phyloP scores from a whole-genome alignment of 2,329 filamentous ascomycete genomes.

The Graphilbum sp. region DNA sequence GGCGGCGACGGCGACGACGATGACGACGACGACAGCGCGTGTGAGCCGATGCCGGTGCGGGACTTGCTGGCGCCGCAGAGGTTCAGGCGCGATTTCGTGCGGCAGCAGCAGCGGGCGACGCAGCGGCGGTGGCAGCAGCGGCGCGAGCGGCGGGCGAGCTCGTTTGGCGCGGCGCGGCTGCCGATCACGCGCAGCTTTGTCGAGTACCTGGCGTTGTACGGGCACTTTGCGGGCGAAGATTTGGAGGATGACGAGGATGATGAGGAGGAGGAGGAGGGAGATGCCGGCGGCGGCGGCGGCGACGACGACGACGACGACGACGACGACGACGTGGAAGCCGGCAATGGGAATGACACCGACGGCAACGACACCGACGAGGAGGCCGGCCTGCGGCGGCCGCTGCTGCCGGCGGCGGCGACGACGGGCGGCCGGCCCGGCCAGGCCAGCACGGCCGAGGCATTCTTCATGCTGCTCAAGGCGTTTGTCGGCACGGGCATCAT shows the following conservation, averaged over 20 bases:
- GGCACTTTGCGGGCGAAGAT: constrained; percentile 62
- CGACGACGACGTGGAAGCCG: constrained; percentile 7
- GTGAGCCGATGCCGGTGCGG: constrained; percentile 11
- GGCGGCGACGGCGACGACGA: constrained; percentile 7
- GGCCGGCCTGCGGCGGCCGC: not conserved
- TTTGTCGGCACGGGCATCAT: constrained; percentile 71
- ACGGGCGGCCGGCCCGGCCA: constrained; percentile 27
- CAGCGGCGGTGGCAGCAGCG: constrained; percentile 6
- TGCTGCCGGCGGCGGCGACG: too few species aligned
- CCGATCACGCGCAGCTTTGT: constrained; percentile 55
- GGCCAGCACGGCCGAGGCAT: constrained; percentile 51
- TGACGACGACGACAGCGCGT: constrained; percentile 10
- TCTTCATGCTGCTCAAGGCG: constrained; percentile 64
- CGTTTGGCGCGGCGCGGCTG: constrained; percentile 12
- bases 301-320: constrained; percentile 15
- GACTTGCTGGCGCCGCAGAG: constrained; percentile 26
- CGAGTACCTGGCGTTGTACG: constrained; percentile 61
- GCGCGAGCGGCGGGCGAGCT: constrained; percentile 4
- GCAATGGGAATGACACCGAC: constrained; percentile 15
- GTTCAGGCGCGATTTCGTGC: constrained; percentile 31
- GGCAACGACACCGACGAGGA: constrained; percentile 17
- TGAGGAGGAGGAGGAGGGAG: constrained; percentile 33
- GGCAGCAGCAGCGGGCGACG: constrained; percentile 12
- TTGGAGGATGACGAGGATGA: constrained; percentile 44
- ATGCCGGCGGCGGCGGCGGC: too few species aligned